A percentile compares a stretch with the other conserved stretches of the same genome.
These are phyloP conservation scores for Corrigiola litoralis DNA, from an alignment of 179 eudicot species.

Conservation along the genomic window DNA sequence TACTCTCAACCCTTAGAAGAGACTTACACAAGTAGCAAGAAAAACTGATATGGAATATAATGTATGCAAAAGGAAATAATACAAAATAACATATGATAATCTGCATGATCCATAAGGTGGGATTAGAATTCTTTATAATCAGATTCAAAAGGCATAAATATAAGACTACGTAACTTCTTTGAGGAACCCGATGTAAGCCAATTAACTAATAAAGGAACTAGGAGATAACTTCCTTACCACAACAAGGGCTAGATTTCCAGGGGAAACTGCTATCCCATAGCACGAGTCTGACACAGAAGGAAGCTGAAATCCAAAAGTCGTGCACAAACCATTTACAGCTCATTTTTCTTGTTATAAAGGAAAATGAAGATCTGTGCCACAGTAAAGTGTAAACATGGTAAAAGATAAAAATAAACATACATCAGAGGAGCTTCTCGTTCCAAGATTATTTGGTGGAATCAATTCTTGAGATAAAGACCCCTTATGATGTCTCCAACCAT, in stretches of 20 bases:
- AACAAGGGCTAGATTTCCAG: constrained; percentile 79
- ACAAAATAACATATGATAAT: too few species aligned
- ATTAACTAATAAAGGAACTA: constrained; percentile 1
- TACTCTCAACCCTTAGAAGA: too few species aligned
- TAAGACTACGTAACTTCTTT: neutral
- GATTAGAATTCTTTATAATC: too few species aligned
- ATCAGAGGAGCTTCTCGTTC: constrained; percentile 53
- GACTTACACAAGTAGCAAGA: too few species aligned
- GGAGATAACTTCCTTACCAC: constrained; percentile 50
- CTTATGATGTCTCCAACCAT: constrained; percentile 61
- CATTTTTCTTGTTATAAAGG: neutral
- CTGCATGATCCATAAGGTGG: too few species aligned
- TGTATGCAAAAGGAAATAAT: too few species aligned
- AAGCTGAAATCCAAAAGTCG: constrained; percentile 39
- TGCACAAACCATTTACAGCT: neutral
- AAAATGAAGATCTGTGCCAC: neutral
- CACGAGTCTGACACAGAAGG: constrained; percentile 67
- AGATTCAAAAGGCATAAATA: too few species aligned
- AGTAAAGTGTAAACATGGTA: neutral
- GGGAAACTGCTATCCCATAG: constrained; percentile 83
- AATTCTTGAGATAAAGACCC: constrained; percentile 49
- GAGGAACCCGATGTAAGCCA: neutral
- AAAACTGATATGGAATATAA: too few species aligned
- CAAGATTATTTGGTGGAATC: constrained; percentile 59
- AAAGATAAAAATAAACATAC: constrained; percentile 37